Evolutionary conservation across 371 early-diverging fungal genomes (phyloP), one percentile per base, ranked within the genome.

Genomic region (Thermomucor indicae-seudaticae): DNA sequence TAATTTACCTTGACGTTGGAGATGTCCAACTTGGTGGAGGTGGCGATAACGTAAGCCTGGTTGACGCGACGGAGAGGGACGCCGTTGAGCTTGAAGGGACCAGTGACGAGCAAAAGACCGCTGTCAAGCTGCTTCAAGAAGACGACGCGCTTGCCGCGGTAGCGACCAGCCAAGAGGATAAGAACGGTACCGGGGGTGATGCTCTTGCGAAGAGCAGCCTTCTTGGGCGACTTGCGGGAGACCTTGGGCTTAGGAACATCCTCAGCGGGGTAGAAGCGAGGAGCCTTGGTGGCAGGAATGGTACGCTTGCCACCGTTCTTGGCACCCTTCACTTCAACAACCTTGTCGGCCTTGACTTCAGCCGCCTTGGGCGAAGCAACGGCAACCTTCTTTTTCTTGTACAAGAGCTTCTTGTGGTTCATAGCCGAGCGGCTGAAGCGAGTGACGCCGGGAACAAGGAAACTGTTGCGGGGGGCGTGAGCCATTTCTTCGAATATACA

Each of bases 31-130:
- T 93, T 93, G 81, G 97, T 94, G 65, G 96, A 93, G 69, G 97
- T 98, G 64, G 97, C 96, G 69, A 97, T 90, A 61, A 93, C 97
- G 77, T 95, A 97, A 58, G 96, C 93, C 81, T 95, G 96, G 89
- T 95, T 93, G 79, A 98, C 95, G 57, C 98, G 93, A 62, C 92
- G 86, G 62, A 98, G 80, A 52, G 98, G 98, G 37, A 98, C 94
- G 63, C 98, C 98, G 87, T 98, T 98, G 78, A 96, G 67, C 84
- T 89, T 90, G 91, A 87, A 92, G 54, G 98, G 98, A 53, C 98
- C 98, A 59, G 96, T 90, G 63, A 97, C 94, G 59, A 98, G 85
- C 57, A 98, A 80, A 58, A 97, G 85, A 65, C 98, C 98, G 53
- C 89, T 86, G 53, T 80, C 85, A 62, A 98, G 86, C 79, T 93